These are phyloP conservation scores for Sordariomycetes sp. DNA, from an alignment of 2,329 filamentous ascomycete species.

Conservation along the genomic window DNA sequence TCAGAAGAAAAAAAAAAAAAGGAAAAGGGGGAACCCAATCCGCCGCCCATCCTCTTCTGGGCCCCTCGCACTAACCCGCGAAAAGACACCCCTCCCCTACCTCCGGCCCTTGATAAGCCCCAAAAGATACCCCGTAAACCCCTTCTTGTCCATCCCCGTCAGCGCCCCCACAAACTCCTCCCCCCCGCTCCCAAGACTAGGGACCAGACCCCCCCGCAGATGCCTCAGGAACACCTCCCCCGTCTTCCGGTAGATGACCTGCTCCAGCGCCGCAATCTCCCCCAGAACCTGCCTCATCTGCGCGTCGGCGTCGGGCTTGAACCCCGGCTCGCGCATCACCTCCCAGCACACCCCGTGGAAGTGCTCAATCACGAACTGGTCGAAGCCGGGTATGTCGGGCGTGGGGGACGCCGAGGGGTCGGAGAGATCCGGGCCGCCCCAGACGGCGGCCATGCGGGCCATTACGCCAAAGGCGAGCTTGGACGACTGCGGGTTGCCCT, in stretches of 20 bases:
- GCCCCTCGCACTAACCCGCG: no score
- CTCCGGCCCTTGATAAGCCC: conserved; percentile 35
- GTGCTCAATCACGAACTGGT: conserved; percentile 75
- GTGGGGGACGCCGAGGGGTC: conserved; percentile 36
- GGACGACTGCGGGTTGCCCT: conserved; percentile 45
- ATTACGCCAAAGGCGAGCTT: conserved; percentile 72
- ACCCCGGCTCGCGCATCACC: conserved; percentile 63
- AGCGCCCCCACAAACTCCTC: conserved; percentile 44
- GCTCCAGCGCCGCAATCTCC: conserved; percentile 79
- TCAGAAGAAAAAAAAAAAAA: no score
- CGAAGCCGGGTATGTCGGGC: conserved; percentile 71
- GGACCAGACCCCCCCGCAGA: conserved; percentile 50
- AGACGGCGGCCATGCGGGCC: conserved; percentile 69
- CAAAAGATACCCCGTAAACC: conserved; percentile 51
- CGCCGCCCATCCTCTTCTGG: no score
- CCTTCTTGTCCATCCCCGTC: conserved; percentile 45
- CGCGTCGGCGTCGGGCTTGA: conserved; percentile 69
- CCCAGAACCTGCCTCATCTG: conserved; percentile 78
- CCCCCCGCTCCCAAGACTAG: conserved; percentile 49
- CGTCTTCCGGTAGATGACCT: conserved; percentile 81
- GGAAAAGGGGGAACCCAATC: no score
- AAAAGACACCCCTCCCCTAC: conserved; percentile 11
- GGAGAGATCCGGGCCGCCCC: conserved; percentile 75
- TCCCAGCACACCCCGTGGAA: conserved; percentile 90
- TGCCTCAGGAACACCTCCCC: conserved; percentile 67